Base-by-base conservation (phyloP, 257 asterid species). In the Fraxinus cuspidata region DNA sequence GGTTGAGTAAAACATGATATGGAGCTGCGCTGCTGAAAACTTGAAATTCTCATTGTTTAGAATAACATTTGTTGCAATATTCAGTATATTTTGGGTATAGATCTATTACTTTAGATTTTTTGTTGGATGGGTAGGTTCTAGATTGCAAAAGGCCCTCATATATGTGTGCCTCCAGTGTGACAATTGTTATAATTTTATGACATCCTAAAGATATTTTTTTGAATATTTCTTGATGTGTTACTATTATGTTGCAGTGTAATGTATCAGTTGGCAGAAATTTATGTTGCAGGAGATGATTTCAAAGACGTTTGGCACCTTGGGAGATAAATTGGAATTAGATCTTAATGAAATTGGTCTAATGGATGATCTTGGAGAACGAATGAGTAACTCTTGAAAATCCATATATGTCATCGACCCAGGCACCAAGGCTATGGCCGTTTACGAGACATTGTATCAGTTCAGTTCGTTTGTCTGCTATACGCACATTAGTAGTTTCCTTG, bases 351-450 rank as follows among this genome's bases (percentile, higher is more conserved):
- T 82, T 80, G 88, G 85, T 78, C 82, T 66, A 15, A 58, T 69
- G 49, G 93, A 87, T 76, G 92, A 90, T 73, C 82, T 75, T 80
- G 97, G 86, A 77, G 97, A 83, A 86, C 92, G 96, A 79, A 75
- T 76, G 49, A 83, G 85, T 82, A 89, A 29, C 92, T 83, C 89
- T 87, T 6, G 98, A 89, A 78, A 93, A 89, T 85, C 98, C 94
- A 29, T 82, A 86, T 78, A 86, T 86, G 88, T 84, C 93, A 70
- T 90, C 99, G 71, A 90, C 89, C 72, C 81, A 93, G 83, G 99
- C 99, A 27, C 99, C 99, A 34, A 83, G 99, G 77, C 83, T 96
- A 80, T 96, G 99, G 99, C 99, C 99, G 13, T 96, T 96, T 84
- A 96, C 93, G 98, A 92, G 99, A 74, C 99, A 93, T 79, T 92